Base-by-base conservation (phyloP, 1,139 yeast genomes). In the Schizosaccharomyces versatilis region DNA sequence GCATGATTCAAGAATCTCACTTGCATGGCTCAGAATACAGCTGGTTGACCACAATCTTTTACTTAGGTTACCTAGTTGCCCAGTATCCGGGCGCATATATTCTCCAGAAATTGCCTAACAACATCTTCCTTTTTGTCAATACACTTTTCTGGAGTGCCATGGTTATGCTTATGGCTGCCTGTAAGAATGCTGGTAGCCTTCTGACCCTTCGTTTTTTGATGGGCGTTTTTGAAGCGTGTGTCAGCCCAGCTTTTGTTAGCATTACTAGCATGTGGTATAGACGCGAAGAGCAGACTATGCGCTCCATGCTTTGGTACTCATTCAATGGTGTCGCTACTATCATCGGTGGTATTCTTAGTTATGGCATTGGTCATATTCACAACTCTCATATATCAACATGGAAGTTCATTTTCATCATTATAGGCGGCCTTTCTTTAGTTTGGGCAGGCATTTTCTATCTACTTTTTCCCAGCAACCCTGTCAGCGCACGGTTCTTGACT, bases 21-120 rank as follows among this genome's bases (percentile, higher is more conserved):
- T 61, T 66, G 52, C 59, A 62, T 15, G 73, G 72, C 6, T 63
- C 69, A 47, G 69, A 71, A 53, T 73, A 70, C 60, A 68, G 72
- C 24, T 77, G 82, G 75, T 67, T 77, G 53, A 76, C 79, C 14
- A 77, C 84, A 1, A 72, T 78, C 24, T 79, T 80, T 63, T 74
- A 75, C 59, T 69, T 73, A 58, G 78, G 78, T 2, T 74, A 73
- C 59, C 60, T 75, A 57, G 67, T 74, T 39, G 77, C 77, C 62
- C 76, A 77, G 51, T 67, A 73, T 57, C 81, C 81, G 39, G 76
- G 74, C 32, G 72, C 74, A 57, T 72, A 69, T 60, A 61, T 77
- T 19, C 64, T 79, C 54, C 78, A 78, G 62, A 69, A 68, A 59
- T 68, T 69, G 49, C 81, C 81, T 5, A 69, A 77, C 7, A 77